phyloP scores from a whole-genome alignment of 768 basidiomycete species.

The Termitomyces sp. region DNA sequence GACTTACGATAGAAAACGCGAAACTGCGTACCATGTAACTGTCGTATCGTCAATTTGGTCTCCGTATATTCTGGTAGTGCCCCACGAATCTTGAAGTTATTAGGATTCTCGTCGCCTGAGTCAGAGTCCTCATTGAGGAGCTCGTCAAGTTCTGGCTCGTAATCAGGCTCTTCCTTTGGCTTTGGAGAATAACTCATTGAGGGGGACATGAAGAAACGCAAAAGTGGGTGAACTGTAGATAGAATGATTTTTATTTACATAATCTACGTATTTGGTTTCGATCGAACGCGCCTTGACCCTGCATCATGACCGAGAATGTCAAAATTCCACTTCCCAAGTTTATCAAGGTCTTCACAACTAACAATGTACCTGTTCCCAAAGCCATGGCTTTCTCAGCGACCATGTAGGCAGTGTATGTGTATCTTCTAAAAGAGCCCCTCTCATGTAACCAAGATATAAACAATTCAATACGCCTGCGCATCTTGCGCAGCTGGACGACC shows the following conservation, averaged over 20 bases:
- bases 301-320: constrained; percentile 18
- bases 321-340: constrained; percentile 62
- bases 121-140: constrained; percentile 42
- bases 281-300: background rate
- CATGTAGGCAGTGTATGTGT: constrained; percentile 37
- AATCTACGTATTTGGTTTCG: background rate
- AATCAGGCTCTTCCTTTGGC: constrained; percentile 11
- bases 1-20: background rate
- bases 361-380: constrained; percentile 50
- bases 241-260: background rate
- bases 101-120: constrained; percentile 31
- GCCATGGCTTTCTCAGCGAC: constrained; percentile 70
- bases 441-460: constrained; percentile 51
- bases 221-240: background rate
- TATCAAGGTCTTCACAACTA: constrained; percentile 56
- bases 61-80: constrained; percentile 34
- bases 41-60: constrained; percentile 33
- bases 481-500: constrained; percentile 53
- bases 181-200: constrained; percentile 8
- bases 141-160: constrained; percentile 40
- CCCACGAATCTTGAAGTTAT: constrained; percentile 37
- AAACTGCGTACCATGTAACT: constrained; percentile 40
- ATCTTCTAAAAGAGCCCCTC: background rate
- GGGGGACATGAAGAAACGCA: background rate
- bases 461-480: constrained; percentile 54